A percentile compares a stretch with the other conserved stretches of the same genome.
These are phyloP conservation scores for Cercospora nicotianae DNA, from an alignment of 2,329 filamentous ascomycete genomes.

Conservation along the genomic window DNA sequence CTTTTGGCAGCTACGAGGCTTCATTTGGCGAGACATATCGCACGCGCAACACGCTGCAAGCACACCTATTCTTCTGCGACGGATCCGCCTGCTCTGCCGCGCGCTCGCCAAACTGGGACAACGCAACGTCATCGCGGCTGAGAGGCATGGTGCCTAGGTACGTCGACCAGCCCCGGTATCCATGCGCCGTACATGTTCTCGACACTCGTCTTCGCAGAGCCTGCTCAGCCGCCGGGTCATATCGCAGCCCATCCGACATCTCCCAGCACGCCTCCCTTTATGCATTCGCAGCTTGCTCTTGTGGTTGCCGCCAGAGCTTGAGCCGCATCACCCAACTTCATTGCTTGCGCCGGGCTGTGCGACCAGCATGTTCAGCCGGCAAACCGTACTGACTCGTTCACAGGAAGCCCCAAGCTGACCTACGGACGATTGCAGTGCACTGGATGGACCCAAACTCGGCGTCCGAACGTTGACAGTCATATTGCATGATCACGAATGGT, in stretches of 20 bases:
- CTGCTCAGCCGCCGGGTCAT: neutral
- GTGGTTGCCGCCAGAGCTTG: neutral
- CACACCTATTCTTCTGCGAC: neutral
- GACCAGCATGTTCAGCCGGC: constrained; percentile 11
- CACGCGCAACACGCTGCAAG: neutral
- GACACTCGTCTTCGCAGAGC: neutral
- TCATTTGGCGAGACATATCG: neutral
- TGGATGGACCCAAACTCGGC: neutral
- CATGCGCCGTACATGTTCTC: neutral
- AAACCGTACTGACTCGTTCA: constrained; percentile 2
- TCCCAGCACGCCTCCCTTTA: neutral
- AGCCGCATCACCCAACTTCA: neutral
- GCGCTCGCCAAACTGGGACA: neutral
- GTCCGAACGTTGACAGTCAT: neutral
- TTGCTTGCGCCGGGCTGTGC: constrained; percentile 2
- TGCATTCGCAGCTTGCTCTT: neutral
- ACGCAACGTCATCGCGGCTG: neutral
- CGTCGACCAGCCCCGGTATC: constrained; percentile 4
- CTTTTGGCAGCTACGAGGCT: neutral
- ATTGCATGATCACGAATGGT: neutral
- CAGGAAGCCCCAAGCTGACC: constrained; percentile 3
- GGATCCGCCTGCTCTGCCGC: neutral
- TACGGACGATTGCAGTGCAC: neutral
- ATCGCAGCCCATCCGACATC: constrained; percentile 4
- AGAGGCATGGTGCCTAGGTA: constrained; percentile 8